Evolutionary conservation across 2,329 filamentous ascomycete genomes (phyloP), one percentile per base, ranked within the genome.

Genomic region (Monascus ruber): DNA sequence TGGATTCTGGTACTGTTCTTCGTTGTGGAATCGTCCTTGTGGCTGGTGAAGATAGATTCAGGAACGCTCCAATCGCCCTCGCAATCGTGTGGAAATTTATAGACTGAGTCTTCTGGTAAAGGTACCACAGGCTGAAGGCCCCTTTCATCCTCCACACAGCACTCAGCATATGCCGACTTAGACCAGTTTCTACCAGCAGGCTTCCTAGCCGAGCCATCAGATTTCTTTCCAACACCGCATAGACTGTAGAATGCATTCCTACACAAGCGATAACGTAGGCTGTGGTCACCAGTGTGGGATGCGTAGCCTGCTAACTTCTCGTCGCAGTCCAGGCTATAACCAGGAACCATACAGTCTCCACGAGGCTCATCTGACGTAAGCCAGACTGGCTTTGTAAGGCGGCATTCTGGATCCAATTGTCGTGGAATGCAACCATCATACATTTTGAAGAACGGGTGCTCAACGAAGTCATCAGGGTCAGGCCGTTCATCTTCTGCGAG

Each of bases 361-460:
- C 60, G 60, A 6, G 68, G 68, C 32, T 66, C 58, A n/a, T 62
- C 54, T 24, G 58, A 52, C 34, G 58, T 61, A 10, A 71, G 53
- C 65, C 67, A 71, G 4, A 53, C 40, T 4, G 68, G 68, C 34
- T 55, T 63, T 26, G 57, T 54, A 36, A 55, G 51, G 24, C 62
- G 60, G 34, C 60, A 66, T 11, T 52, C 47, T 10, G 61, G 53
- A 26, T 67, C 65, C 24, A 71, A 50, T 33, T 59, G 52, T 24
- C 60, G 56, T 10, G 68, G 68, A 46, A 71, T 70, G 33, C 60
- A 66, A 6, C 68, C 68, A 25, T 60, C 53, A 35, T 68, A 66
- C 66, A 70, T 71, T 36, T 61, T 66, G 54, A 72, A 71, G 42
- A 72, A 71, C 4, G 60, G 55, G 42, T 71, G 67, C 31, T 69